Evolutionary conservation across 176 grass and related monocot genomes (phyloP).

Genomic region (Oryza meyeriana): DNA sequence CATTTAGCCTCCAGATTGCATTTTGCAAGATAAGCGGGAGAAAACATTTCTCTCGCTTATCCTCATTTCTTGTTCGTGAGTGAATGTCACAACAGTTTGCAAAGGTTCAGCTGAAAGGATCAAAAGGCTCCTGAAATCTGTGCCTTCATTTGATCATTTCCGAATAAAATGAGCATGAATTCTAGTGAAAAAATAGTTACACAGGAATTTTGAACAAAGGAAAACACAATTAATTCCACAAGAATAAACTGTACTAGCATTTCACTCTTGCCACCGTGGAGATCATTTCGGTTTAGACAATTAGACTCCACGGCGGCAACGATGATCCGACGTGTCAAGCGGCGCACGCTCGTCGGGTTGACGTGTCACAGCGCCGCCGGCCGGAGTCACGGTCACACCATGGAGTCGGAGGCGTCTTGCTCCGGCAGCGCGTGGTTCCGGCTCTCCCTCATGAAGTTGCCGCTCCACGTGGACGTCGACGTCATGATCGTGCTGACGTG

Average conservation of each 20-base stretch:
- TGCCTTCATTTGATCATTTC: neutral
- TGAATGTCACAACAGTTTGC: no score
- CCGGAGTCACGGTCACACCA: neutral
- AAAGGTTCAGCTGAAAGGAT: neutral
- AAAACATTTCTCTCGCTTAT: no score
- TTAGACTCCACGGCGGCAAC: neutral
- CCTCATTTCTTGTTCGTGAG: no score
- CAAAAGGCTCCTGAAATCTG: neutral
- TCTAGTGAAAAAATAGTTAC: neutral
- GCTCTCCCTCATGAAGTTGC: constrained; percentile 20
- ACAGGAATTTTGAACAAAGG: neutral
- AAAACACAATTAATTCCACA: neutral
- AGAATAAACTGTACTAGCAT: neutral
- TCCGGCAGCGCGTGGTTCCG: neutral
- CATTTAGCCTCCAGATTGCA: no score
- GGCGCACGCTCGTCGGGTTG: neutral
- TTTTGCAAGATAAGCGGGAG: no score
- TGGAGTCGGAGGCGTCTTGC: constrained; percentile 4
- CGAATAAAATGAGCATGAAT: neutral
- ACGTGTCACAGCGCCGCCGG: neutral
- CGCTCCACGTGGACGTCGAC: constrained; percentile 57
- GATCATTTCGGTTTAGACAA: neutral
- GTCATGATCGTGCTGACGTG: constrained; percentile 32
- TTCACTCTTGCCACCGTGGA: neutral
- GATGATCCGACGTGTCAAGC: neutral